A percentile compares a stretch with the other conserved stretches of the same genome.
Evolutionary conservation across 345 rosid genomes (phyloP).

Genomic region (Pistacia vera): DNA sequence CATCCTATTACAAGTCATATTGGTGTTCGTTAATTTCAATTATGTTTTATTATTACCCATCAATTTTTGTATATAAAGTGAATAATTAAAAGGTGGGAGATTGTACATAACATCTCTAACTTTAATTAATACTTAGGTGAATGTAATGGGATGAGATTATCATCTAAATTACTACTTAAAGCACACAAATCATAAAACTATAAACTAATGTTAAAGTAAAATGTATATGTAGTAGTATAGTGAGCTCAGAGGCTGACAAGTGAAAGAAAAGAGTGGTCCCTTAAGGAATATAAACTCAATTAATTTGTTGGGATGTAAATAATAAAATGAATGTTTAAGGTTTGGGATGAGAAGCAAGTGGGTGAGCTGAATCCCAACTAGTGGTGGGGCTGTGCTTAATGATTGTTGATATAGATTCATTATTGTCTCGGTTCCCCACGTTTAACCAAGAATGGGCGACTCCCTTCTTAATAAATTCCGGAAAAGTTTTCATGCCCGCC

Average conservation of each 20-base stretch:
- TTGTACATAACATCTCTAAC: too few relatives aligned
- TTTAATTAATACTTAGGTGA: neutral
- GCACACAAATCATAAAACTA: too few relatives aligned
- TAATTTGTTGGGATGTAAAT: neutral
- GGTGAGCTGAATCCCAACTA: slow-evolving; percentile 33
- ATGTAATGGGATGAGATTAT: neutral
- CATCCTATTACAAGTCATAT: slow-evolving; percentile 5
- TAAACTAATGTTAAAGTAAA: too few relatives aligned
- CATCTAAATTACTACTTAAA: too few relatives aligned
- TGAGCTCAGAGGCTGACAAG: neutral
- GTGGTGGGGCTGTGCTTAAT: slow-evolving; percentile 34
- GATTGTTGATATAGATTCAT: slow-evolving; percentile 43
- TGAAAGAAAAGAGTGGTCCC: neutral
- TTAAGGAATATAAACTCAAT: neutral
- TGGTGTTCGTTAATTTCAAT: neutral
- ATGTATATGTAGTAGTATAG: too few relatives aligned
- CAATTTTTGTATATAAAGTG: too few relatives aligned
- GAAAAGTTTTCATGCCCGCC: slow-evolving; percentile 10
- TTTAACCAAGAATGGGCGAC: slow-evolving; percentile 28
- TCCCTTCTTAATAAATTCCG: slow-evolving; percentile 8
- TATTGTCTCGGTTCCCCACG: slow-evolving; percentile 59
- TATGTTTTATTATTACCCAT: neutral
- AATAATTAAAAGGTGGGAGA: too few relatives aligned
- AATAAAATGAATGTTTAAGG: slow-evolving; percentile 11
- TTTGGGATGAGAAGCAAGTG: slow-evolving; percentile 12